Percentiles rank a stretch among this genome's conserved stretches.
Evolutionary conservation across 768 basidiomycete genomes (phyloP).

Genomic region (Psilocybe azurescens): DNA sequence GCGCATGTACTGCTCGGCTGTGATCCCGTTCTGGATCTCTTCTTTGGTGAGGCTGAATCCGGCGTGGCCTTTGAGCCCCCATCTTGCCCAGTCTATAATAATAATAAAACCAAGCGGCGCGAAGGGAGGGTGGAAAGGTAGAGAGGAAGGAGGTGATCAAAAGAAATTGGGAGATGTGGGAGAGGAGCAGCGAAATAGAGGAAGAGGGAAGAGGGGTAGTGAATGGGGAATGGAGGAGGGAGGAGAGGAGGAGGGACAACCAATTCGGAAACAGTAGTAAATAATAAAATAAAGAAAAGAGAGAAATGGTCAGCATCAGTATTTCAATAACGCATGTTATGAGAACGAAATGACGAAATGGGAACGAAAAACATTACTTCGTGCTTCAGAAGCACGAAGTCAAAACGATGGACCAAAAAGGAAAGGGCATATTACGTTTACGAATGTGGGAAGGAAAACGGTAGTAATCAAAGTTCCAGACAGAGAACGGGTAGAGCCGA

Average conservation of each 20-base stretch:
- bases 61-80: conserved; percentile 45
- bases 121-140: no score
- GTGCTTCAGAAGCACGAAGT: no score
- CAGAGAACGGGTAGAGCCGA: neutral
- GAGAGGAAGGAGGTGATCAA: no score
- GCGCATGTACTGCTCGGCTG: conserved; percentile 33
- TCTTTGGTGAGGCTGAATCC: conserved; percentile 44
- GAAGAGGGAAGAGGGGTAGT: neutral
- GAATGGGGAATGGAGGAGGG: neutral
- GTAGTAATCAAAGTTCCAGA: neutral
- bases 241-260: neutral
- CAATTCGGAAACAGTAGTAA: neutral
- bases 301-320: neutral
- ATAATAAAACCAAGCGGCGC: no score
- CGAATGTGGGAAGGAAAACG: neutral
- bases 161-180: no score
- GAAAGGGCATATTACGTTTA: no score
- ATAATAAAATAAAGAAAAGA: neutral
- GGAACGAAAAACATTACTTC: no score
- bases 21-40: conserved; percentile 38
- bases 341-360: no score
- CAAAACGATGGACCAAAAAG: no score
- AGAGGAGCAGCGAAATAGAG: neutral
- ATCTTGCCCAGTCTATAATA: conserved; percentile 42
- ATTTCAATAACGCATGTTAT: neutral